These are phyloP conservation scores for Lodderomyces orthopsilosis DNA, from an alignment of 1,139 yeast species.

Conservation along the genomic window DNA sequence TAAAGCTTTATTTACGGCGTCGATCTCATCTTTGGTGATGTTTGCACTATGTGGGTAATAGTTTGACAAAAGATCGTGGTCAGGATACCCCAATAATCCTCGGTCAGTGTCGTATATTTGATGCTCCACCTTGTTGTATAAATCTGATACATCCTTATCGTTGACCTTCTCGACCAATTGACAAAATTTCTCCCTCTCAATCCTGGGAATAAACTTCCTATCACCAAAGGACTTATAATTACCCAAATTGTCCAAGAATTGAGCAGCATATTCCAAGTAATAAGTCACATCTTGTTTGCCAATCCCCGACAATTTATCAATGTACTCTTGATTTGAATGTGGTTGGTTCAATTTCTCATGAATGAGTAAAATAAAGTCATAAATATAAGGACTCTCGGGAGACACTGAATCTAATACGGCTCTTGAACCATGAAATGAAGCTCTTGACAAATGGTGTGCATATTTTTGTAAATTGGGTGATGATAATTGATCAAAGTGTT, in stretches of 20 bases:
- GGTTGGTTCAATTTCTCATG: slow-evolving; percentile 54
- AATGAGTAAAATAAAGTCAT: slow-evolving; percentile 60
- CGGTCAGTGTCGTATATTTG: slow-evolving; percentile 51
- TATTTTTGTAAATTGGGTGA: slow-evolving; percentile 46
- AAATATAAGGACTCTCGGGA: slow-evolving; percentile 74
- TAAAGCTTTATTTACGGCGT: slow-evolving; percentile 60
- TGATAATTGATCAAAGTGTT: slow-evolving; percentile 42
- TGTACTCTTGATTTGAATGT: slow-evolving; percentile 39
- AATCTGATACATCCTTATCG: slow-evolving; percentile 30
- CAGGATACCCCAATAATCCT: slow-evolving; percentile 73
- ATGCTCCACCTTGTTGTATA: slow-evolving; percentile 45
- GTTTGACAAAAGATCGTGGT: slow-evolving; percentile 68
- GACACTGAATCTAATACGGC: slow-evolving; percentile 82
- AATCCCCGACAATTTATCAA: slow-evolving; percentile 21
- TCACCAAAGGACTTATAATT: slow-evolving; percentile 91
- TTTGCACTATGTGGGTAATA: slow-evolving; percentile 59
- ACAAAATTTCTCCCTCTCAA: slow-evolving; percentile 48
- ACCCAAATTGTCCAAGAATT: slow-evolving; percentile 77
- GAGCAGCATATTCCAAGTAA: slow-evolving; percentile 77
- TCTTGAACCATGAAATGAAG: slow-evolving; percentile 79
- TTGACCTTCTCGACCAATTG: slow-evolving; percentile 42
- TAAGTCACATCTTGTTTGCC: slow-evolving; percentile 35
- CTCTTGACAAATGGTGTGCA: slow-evolving; percentile 80
- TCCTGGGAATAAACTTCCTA: slow-evolving; percentile 72
- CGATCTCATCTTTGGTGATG: slow-evolving; percentile 60